Evolutionary conservation across 352 stramenopile genomes (phyloP), one percentile per base, ranked within the genome.

Genomic region (Phytophthora capsici): DNA sequence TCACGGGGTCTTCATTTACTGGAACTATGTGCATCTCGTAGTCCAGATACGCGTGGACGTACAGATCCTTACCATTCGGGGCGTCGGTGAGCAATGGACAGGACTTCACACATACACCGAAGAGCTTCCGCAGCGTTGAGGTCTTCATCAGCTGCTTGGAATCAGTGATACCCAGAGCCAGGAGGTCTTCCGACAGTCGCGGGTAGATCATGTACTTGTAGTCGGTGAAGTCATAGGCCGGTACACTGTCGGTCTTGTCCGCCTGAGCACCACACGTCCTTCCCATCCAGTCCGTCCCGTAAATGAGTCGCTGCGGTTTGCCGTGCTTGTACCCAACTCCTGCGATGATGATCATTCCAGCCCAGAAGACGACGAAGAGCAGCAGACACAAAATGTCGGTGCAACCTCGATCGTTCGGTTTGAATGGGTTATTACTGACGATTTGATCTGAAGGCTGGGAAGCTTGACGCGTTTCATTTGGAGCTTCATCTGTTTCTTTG

Each of bases 161-260:
- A 13, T 34, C 28, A 19, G 32, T 67, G 13, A 57, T 45, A 14
- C 58, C 68, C 13, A 83, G 51, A 9, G 61, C 69, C 38, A 82
- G 41, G 43, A 93, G 30, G 57, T 93, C 85, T 23, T 93, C 77
- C 0, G 69, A 67, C 9, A 93, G 63, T 9, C 85, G 82, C 6
- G 85, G 82, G 68, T 91, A 93, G 30, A 90, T 80, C 54, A 91
- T 68, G 54, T 86, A 90, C 49, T 75, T 73, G 67, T 90, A 91
- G 28, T 74, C 50, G 10, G 75, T 86, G 22, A 93, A 58, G 61
- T 93, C 81, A 62, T 93, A 93, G 17, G 77, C 75, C 2, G 75
- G 72, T 1, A 89, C 63, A 19, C 40, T 57, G 41, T 71, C 77
- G 12, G 69, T 87, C 25, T 80, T 75, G 16, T 68, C 74, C 4